phyloP scores from a whole-genome alignment of 768 basidiomycete genomes.

The Boletus rubropictus region DNA sequence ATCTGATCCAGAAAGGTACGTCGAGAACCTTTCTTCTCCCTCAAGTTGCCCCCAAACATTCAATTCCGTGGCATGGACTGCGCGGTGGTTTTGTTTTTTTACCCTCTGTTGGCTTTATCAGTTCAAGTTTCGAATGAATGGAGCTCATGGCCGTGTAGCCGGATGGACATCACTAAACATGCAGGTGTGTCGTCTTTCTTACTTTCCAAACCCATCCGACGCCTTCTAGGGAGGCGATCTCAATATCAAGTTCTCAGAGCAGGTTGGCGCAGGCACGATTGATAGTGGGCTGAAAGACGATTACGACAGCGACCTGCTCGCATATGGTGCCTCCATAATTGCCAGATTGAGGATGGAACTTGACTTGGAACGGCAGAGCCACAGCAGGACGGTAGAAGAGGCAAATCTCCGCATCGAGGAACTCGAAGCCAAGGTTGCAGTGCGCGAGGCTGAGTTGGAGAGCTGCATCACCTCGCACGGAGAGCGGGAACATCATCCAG shows the following conservation, averaged over 20 bases:
- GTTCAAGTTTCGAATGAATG: constrained; percentile 44
- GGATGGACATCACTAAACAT: constrained; percentile 36
- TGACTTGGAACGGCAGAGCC: constrained; percentile 40
- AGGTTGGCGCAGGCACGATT: not conserved
- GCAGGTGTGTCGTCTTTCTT: constrained; percentile 36
- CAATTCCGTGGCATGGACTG: not conserved
- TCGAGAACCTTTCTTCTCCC: not conserved
- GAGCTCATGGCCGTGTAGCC: constrained; percentile 42
- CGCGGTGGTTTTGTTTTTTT: not conserved
- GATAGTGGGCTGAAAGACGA: not conserved
- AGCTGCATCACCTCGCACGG: constrained; percentile 20
- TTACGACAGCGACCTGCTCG: constrained; percentile 27
- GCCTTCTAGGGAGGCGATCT: constrained; percentile 16
- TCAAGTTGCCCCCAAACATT: not conserved
- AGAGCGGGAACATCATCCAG: not conserved
- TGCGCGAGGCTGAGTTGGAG: constrained; percentile 54
- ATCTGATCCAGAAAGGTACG: constrained; percentile 58
- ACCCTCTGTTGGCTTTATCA: constrained; percentile 12
- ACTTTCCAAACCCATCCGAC: constrained; percentile 7
- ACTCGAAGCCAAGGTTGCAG: constrained; percentile 50
- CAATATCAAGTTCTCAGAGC: constrained; percentile 22
- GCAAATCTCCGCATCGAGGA: constrained; percentile 38
- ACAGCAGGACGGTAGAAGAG: constrained; percentile 35
- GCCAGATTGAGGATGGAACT: constrained; percentile 38
- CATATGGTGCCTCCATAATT: constrained; percentile 44